Base-by-base conservation (phyloP, 768 basidiomycete species). In the Lactifluus rugatus region DNA sequence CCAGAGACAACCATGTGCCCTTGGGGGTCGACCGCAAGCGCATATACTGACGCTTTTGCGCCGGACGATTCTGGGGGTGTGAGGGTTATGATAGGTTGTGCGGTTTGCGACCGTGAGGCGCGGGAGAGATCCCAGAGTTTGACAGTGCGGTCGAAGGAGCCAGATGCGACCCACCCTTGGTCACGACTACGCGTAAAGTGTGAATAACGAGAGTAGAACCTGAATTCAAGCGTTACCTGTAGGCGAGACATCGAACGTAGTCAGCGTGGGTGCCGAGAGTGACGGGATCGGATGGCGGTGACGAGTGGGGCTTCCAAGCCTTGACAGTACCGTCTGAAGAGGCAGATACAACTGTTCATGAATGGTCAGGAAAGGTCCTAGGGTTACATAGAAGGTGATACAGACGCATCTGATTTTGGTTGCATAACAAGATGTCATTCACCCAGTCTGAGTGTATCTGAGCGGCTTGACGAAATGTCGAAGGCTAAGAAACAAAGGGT, bases 401-500 rank as follows among this genome's bases (percentile, higher is more conserved):
- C 82, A 45, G 49, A 86, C 89, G 75, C 3, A 88, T 96, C 69
- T 94, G 93, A 64, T 96, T 93, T 60, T 83, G 78, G 68, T 97
- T 94, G 73, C 90, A 93, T 17, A 99, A 78, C 2, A 93, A 67
- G 48, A 98, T 81, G 66, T 98, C 95, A 68, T 96, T 99, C 36
- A 98, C 82, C 95, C 95, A 99, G 71, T 97, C 94, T 1, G 84
- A 85, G 69, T 97, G 93, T 5, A 82, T 80, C 68, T 97, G 93
- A 9, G 85, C 84, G 57, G 84, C 87, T 69, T 97, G 94, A 31
- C 95, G 80, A 68, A 96, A 97, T 21, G 78, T 75, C 26, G 83
- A 78, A 25, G 72, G 70, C 80, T 83, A 53, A 4, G 59, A 53
- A 21, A 52, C 41, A 16, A 41, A 56, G 49, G 47, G 32, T 5